These are phyloP conservation scores for Fusarium oxysporum DNA, from an alignment of 2,329 filamentous ascomycete genomes.

Conservation along the genomic window DNA sequence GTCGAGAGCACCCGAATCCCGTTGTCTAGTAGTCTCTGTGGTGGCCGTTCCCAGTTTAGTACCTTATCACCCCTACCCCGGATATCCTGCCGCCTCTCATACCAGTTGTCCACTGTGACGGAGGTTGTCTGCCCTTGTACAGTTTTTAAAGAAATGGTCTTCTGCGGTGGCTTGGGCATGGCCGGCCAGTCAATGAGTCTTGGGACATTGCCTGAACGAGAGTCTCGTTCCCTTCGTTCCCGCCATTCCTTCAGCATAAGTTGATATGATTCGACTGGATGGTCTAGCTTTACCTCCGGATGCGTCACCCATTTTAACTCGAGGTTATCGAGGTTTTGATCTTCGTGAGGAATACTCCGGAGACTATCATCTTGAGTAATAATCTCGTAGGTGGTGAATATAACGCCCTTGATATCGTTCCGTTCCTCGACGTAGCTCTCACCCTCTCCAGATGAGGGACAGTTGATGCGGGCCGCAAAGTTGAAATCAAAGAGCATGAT, in stretches of 20 bases:
- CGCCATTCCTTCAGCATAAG: slow-evolving; percentile 42
- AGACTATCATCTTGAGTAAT: slow-evolving; percentile 49
- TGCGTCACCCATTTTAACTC: slow-evolving; percentile 45
- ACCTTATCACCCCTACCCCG: background rate
- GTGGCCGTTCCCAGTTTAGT: background rate
- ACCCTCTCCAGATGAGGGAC: background rate
- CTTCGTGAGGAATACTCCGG: slow-evolving; percentile 36
- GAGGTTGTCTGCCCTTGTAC: background rate
- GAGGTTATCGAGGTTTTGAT: slow-evolving; percentile 37
- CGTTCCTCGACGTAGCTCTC: slow-evolving; percentile 30
- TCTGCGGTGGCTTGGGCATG: slow-evolving; percentile 20
- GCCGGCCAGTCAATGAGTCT: slow-evolving; percentile 38
- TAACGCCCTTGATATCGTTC: slow-evolving; percentile 51
- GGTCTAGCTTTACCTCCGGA: slow-evolving; percentile 49
- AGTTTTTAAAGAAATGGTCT: background rate
- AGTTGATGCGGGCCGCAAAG: slow-evolving; percentile 39
- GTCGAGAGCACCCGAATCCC: background rate
- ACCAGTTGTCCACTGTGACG: background rate
- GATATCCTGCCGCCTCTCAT: background rate
- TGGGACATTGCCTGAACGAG: background rate
- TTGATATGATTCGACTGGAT: slow-evolving; percentile 43
- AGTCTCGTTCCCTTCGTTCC: slow-evolving; percentile 13
- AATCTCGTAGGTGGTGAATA: slow-evolving; percentile 53
- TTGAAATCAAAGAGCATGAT: slow-evolving; percentile 55
- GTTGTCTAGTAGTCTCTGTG: background rate